phyloP scores from a whole-genome alignment of 108 stramenopile species.

The Fragilariopsis cylindrus region DNA sequence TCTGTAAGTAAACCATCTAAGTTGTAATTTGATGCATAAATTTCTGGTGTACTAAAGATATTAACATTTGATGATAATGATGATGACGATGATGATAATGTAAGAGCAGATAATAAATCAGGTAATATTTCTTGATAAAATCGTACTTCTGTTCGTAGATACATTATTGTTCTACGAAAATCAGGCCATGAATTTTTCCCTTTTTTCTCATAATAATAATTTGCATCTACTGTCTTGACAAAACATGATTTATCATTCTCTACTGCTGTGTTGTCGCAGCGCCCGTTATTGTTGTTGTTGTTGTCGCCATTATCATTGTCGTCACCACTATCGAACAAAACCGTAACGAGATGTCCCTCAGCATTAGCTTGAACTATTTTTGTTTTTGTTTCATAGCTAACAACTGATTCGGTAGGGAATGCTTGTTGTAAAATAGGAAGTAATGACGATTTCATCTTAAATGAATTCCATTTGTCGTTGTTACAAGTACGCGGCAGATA shows the following conservation, averaged over 20 bases:
- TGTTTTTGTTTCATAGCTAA: conserved; percentile 17
- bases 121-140: conserved; percentile 76
- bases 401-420: conserved; percentile 7
- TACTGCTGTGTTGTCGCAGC: neutral
- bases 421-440: conserved; percentile 24
- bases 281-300: neutral
- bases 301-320: neutral
- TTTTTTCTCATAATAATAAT: conserved; percentile 43
- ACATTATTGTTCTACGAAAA: conserved; percentile 71
- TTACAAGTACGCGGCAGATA: no score
- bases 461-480: no score
- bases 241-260: conserved; percentile 16
- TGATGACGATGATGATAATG: conserved; percentile 5
- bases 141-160: conserved; percentile 70
- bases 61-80: neutral
- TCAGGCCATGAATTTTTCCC: conserved; percentile 61
- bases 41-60: conserved; percentile 30
- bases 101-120: conserved; percentile 7
- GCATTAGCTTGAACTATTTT: conserved; percentile 47
- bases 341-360: conserved; percentile 29
- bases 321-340: neutral
- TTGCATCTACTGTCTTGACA: conserved; percentile 44
- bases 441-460: neutral
- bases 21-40: conserved; percentile 44
- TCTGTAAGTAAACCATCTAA: conserved; percentile 65